Percentiles rank a stretch among this genome's conserved stretches.
Conservation (phyloP, 129 eudicot genomes). For the Centrapalus pauciflorus region DNA sequence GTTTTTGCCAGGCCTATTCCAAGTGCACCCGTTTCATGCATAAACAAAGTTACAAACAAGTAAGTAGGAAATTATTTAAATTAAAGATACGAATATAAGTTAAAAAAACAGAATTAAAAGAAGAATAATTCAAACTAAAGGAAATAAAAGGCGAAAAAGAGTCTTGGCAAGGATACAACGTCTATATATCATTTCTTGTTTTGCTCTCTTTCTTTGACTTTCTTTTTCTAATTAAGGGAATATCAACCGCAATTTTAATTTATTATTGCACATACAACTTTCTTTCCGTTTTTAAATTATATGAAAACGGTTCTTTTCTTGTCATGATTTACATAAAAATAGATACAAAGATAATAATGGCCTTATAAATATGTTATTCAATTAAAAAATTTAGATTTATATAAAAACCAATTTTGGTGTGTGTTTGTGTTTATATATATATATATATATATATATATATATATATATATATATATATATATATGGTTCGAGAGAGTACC, state of each 20-base stretch:
- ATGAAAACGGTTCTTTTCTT: not conserved
- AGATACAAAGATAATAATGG: not conserved
- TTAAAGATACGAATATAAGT: not conserved
- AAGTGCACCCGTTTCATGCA: not conserved
- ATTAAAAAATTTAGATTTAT: not conserved
- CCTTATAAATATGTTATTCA: not conserved
- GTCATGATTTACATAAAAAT: not conserved
- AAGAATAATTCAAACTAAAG: not conserved
- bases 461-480: too few relatives aligned
- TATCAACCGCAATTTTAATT: not conserved
- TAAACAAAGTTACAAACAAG: not conserved
- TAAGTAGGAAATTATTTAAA: slow-evolving; percentile 6
- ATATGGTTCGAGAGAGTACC: too few relatives aligned
- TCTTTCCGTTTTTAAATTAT: not conserved
- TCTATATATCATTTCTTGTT: slow-evolving; percentile 4
- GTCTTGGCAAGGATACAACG: not conserved
- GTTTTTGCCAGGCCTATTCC: too few relatives aligned
- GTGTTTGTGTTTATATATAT: too few relatives aligned
- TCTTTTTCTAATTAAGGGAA: not conserved
- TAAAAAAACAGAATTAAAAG: not conserved
- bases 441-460: too few relatives aligned
- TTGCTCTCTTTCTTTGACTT: slow-evolving; percentile 3
- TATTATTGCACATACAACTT: not conserved
- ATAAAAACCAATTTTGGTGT: not conserved
- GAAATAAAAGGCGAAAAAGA: slow-evolving; percentile 8